Evolutionary conservation across 192 early-diverging fungal species (phyloP), one percentile per base, ranked within the genome.

Genomic region (Entrophospora sp.): DNA sequence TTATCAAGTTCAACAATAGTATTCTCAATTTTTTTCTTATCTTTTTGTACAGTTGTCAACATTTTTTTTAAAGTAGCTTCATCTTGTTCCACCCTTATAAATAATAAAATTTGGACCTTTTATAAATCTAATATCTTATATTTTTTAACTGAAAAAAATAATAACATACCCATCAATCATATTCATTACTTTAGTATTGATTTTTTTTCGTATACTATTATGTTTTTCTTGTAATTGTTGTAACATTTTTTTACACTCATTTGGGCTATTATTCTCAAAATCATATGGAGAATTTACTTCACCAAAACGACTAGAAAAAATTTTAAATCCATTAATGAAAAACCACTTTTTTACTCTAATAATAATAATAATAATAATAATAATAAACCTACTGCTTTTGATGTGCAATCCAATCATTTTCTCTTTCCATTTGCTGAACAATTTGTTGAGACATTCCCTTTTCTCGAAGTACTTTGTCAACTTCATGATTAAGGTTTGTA

Each of bases 21-120:
- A 22, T 93, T 87, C 62, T 96, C 88, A 63, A 99, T 99, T 71
- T 95, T 96, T 51, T 84, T 81, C 80, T 96, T 96, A 74, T 99
- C 97, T 53, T 83, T 84, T 57, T 90, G 79, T 3, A 99, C 94
- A 0, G 91, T 95, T 16, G 83, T 77, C 31, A 99, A 81, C 88
- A 90, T 97, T 62, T 87, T 79, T 35, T 91, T 89, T 22, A 99
- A 66, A 5, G 77, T 69, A 1, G 80, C 71, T 74, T 98, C 94
- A 64, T 90, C 91, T 75, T 97, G 96, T 67, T 97, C 96, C 30
- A 89, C 85, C 38, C 89, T 87, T n/a, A n/a, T n/a, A 68, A 20
- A 52, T 7, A 60, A 31, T 61, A 28, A 70, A 46, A 35, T 66
- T 43, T 24, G 10, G n/a, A n/a, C n/a, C n/a, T n/a, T n/a, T n/a